Evolutionary conservation across 371 early-diverging fungal genomes (phyloP).

Genomic region (Mortierella sp.): DNA sequence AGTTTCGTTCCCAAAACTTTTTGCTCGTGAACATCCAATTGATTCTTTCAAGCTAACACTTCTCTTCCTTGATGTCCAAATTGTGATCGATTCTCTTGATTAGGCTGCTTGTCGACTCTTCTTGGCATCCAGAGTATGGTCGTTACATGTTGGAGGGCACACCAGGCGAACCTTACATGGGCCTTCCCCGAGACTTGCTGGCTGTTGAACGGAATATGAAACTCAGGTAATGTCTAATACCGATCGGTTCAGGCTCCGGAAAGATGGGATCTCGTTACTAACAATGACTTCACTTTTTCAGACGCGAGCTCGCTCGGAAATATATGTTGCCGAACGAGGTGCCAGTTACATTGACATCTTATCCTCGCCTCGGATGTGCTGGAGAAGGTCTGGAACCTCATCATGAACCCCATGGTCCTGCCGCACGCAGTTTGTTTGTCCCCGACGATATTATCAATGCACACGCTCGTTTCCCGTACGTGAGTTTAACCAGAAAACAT

Average conservation of each 20-base stretch:
- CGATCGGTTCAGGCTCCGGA: constrained; percentile 25
- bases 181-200: constrained; percentile 84
- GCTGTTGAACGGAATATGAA: constrained; percentile 93
- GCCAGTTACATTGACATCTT: constrained; percentile 87
- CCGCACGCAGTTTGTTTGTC: constrained; percentile 88
- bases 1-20: constrained; percentile 4
- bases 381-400: constrained; percentile 82
- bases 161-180: constrained; percentile 94
- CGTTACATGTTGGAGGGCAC: constrained; percentile 97
- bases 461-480: constrained; percentile 94
- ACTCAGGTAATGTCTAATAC: constrained; percentile 59
- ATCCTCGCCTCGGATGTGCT: constrained; percentile 90
- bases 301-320: constrained; percentile 79
- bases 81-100: background rate
- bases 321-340: constrained; percentile 80
- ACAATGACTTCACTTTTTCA: constrained; percentile 10
- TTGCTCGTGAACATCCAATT: background rate
- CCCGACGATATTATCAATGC: constrained; percentile 96
- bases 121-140: constrained; percentile 98
- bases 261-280: constrained; percentile 2
- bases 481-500: constrained; percentile 12
- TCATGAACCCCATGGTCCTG: constrained; percentile 74
- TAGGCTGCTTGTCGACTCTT: constrained; percentile 61
- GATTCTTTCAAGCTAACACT: background rate
- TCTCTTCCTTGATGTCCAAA: background rate